Evolutionary conservation across 192 early-diverging fungal genomes (phyloP).

Genomic region (Coemansia asiatica): DNA sequence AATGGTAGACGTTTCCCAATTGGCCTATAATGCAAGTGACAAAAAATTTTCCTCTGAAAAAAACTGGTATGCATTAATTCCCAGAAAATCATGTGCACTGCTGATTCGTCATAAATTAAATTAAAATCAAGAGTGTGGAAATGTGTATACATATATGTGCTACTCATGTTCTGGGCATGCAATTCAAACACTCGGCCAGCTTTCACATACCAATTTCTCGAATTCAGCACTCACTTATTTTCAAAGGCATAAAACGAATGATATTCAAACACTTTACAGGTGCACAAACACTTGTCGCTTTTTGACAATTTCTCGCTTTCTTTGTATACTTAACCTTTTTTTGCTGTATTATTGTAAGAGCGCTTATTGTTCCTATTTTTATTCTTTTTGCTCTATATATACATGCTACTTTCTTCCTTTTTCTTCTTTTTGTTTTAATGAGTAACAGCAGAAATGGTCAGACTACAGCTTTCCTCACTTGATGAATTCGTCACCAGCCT

Average conservation of each 20-base stretch:
- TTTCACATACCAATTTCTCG: not conserved
- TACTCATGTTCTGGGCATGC: not conserved
- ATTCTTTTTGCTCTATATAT: not conserved
- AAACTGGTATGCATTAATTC: not conserved
- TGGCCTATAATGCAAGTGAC: not conserved
- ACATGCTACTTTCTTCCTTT: not conserved
- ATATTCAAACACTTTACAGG: not conserved
- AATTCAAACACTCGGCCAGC: not conserved
- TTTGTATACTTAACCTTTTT: not conserved
- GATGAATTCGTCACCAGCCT: slow-evolving; percentile 48
- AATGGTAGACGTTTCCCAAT: not conserved
- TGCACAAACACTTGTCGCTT: not conserved
- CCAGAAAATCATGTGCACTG: not conserved
- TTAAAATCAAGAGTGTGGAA: not conserved
- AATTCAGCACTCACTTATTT: not conserved
- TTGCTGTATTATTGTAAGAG: not conserved
- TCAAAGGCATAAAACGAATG: not conserved
- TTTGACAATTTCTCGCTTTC: not conserved
- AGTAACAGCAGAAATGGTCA: slow-evolving; percentile 27
- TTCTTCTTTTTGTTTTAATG: slow-evolving; percentile 17
- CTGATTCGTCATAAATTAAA: not conserved
- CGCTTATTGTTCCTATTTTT: not conserved
- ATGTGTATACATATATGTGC: too few relatives aligned
- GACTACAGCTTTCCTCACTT: slow-evolving; percentile 44
- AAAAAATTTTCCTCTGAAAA: not conserved